These are phyloP conservation scores for Ceratopteris richardii DNA, from an alignment of 75 land plant genomes.

Conservation along the genomic window DNA sequence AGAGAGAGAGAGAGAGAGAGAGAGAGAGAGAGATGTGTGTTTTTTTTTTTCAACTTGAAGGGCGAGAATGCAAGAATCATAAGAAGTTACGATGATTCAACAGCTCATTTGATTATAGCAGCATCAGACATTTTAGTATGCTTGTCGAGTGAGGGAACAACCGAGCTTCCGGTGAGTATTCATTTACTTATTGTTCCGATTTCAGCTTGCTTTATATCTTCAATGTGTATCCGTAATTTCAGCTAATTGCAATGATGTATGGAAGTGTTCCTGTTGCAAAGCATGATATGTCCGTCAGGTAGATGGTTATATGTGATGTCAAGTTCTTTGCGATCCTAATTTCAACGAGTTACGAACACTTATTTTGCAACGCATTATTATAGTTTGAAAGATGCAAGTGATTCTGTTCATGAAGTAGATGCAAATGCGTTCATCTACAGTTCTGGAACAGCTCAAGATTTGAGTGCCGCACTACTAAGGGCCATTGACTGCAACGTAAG, in stretches of 20 bases:
- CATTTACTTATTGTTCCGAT: not conserved
- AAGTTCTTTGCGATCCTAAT: too few relatives aligned
- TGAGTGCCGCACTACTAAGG: slow-evolving; percentile 1
- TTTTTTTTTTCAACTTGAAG: not conserved
- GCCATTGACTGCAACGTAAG: slow-evolving; percentile 1
- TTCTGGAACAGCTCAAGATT: not conserved
- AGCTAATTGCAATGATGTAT: slow-evolving; percentile 63
- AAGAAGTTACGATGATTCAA: slow-evolving; percentile 3
- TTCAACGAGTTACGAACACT: too few relatives aligned
- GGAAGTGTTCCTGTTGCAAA: slow-evolving; percentile 48
- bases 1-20: not conserved
- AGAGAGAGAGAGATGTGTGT: not conserved
- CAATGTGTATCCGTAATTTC: not conserved
- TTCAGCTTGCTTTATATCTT: too few relatives aligned
- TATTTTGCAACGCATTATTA: too few relatives aligned
- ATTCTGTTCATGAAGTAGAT: not conserved
- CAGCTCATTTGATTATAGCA: slow-evolving; percentile 24
- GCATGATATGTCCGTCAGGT: too few relatives aligned
- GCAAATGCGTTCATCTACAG: slow-evolving; percentile 4
- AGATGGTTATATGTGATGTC: too few relatives aligned
- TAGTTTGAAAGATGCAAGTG: not conserved
- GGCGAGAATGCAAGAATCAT: slow-evolving; percentile 4
- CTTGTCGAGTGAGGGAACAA: slow-evolving; percentile 2
- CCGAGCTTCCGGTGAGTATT: slow-evolving; percentile 3
- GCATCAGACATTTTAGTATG: slow-evolving; percentile 18